Conservation (phyloP, 306 rosid genomes). For the Crataegus laevigata region DNA sequence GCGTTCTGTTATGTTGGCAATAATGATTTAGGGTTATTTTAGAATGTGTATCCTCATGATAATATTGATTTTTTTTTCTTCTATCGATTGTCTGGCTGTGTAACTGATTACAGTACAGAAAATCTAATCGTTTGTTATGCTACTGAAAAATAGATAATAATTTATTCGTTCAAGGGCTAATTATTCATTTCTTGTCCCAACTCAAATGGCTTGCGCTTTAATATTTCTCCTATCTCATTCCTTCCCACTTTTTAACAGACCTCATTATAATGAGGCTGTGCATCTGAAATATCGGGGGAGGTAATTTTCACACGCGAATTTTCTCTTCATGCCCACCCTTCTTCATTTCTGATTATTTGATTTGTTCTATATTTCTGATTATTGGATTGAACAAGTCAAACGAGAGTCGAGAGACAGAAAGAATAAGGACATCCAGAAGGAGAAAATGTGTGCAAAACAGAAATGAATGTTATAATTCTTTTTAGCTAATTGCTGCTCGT, state of each 20-base stretch:
- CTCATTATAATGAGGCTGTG: neutral
- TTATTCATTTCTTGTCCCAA: neutral
- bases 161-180: neutral
- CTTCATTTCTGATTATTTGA: too few relatives aligned
- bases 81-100: neutral
- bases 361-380: too few relatives aligned
- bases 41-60: neutral
- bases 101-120: neutral
- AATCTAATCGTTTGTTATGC: neutral
- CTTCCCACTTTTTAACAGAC: neutral
- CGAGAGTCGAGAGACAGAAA: neutral
- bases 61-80: neutral
- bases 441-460: neutral
- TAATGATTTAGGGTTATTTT: conserved; percentile 3
- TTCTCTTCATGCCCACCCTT: too few relatives aligned
- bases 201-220: neutral
- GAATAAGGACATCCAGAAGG: neutral
- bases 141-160: neutral
- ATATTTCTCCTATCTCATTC: too few relatives aligned
- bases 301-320: too few relatives aligned
- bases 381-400: neutral
- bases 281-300: neutral
- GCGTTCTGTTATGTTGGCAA: conserved; percentile 12
- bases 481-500: neutral
- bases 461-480: neutral